These are phyloP conservation scores for Malus hybrid DNA, from an alignment of 331 rosid species.

Conservation along the genomic window DNA sequence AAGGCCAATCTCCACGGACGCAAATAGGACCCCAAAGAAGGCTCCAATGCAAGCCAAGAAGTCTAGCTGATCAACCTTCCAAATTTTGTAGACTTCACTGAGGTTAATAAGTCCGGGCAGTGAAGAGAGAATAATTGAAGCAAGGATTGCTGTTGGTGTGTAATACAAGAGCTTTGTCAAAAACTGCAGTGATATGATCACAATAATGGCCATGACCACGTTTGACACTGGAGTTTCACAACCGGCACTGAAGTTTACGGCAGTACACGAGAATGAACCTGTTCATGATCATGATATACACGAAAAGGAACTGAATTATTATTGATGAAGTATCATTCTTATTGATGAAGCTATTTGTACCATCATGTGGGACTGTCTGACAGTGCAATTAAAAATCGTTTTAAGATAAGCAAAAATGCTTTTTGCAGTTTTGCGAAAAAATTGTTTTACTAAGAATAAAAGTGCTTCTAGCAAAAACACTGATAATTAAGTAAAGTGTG, in stretches of 20 bases:
- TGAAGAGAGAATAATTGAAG: conserved; percentile 76
- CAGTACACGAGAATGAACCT: conserved; percentile 84
- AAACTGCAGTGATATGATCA: conserved; percentile 46
- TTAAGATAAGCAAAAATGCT: not conserved
- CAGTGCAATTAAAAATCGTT: not conserved
- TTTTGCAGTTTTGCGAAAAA: not conserved
- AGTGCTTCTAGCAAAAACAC: not conserved
- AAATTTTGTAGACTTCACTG: conserved; percentile 42
- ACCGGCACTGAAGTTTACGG: conserved; percentile 71
- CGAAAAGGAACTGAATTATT: not conserved
- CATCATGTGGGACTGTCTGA: not conserved
- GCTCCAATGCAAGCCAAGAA: conserved; percentile 69
- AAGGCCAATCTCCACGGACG: conserved; percentile 72
- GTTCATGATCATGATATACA: not conserved
- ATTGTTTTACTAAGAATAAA: not conserved
- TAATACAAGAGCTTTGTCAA: conserved; percentile 63
- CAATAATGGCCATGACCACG: conserved; percentile 67
- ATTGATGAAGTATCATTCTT: not conserved
- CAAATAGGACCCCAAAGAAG: conserved; percentile 72
- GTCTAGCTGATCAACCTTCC: conserved; percentile 80
- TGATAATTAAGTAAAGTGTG: not conserved
- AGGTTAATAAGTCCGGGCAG: conserved; percentile 72
- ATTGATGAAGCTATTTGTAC: not conserved
- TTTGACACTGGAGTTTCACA: conserved; percentile 69
- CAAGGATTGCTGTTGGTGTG: conserved; percentile 70